Conservation (phyloP, 148 eudicot species). For the Dysphania ambrosioides region DNA sequence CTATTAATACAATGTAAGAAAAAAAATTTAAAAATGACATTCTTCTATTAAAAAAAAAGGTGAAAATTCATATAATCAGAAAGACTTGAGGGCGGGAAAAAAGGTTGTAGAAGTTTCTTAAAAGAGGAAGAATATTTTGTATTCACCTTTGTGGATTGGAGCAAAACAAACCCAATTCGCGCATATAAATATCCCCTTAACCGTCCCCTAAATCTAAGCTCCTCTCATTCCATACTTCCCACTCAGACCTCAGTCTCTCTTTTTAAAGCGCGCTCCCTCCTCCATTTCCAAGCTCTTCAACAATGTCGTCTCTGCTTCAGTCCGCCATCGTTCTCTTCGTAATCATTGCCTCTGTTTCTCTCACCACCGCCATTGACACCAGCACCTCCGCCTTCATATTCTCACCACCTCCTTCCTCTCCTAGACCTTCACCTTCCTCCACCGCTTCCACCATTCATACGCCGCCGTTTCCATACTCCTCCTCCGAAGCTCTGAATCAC, state of each 20-base stretch:
- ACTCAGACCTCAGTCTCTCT: neutral
- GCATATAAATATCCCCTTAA: slow-evolving; percentile 13
- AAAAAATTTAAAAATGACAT: too few relatives aligned
- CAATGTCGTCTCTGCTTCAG: slow-evolving; percentile 5
- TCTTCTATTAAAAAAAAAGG: too few relatives aligned
- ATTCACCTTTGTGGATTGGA: too few relatives aligned
- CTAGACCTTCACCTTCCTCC: neutral
- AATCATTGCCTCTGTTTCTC: neutral
- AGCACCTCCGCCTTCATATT: slow-evolving; percentile 10
- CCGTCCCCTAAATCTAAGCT: neutral
- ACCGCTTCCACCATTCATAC: neutral
- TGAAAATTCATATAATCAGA: too few relatives aligned
- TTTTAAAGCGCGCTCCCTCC: neutral
- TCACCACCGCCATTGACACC: neutral
- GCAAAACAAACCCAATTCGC: neutral
- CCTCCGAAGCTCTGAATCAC: slow-evolving; percentile 13
- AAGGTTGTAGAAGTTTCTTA: neutral
- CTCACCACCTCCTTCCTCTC: neutral
- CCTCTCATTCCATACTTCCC: neutral
- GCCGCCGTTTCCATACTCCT: slow-evolving; percentile 12
- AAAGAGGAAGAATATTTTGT: neutral
- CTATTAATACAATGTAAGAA: too few relatives aligned
- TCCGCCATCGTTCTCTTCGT: neutral
- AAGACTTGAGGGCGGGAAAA: too few relatives aligned
- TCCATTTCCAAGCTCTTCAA: neutral